Conservation (phyloP, 129 eudicot genomes). For the Ambrosia artemisiifolia region DNA sequence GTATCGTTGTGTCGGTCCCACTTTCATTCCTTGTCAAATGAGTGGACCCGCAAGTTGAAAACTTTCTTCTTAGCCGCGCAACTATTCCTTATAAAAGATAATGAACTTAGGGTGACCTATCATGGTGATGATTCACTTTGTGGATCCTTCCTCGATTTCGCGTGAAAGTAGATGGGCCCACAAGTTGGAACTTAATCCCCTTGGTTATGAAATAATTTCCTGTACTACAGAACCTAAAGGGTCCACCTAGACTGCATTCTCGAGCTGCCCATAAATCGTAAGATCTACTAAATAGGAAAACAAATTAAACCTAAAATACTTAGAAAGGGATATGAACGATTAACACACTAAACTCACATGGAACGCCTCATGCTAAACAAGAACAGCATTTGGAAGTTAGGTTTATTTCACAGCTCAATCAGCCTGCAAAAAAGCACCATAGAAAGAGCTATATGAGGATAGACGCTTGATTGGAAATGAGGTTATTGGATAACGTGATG, state of each 20-base stretch:
- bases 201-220: neutral
- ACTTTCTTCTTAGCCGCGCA: neutral
- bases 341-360: neutral
- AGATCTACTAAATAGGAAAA: neutral
- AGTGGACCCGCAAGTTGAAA: neutral
- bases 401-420: conserved; percentile 1
- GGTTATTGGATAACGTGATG: neutral
- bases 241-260: neutral
- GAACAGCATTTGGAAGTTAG: neutral
- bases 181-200: neutral
- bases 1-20: neutral
- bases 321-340: neutral
- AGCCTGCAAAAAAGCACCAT: conserved; percentile 2
- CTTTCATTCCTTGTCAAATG: neutral
- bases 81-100: no score
- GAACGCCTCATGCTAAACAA: neutral
- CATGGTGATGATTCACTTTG: neutral
- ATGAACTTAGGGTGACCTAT: neutral
- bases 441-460: conserved; percentile 5
- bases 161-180: neutral
- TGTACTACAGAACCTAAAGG: neutral
- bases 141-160: neutral
- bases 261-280: neutral
- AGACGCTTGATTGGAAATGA: conserved; percentile 1
- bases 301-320: neutral